Conservation (phyloP, 1,284 basidiomycete genomes). For the Tilletia setariae region DNA sequence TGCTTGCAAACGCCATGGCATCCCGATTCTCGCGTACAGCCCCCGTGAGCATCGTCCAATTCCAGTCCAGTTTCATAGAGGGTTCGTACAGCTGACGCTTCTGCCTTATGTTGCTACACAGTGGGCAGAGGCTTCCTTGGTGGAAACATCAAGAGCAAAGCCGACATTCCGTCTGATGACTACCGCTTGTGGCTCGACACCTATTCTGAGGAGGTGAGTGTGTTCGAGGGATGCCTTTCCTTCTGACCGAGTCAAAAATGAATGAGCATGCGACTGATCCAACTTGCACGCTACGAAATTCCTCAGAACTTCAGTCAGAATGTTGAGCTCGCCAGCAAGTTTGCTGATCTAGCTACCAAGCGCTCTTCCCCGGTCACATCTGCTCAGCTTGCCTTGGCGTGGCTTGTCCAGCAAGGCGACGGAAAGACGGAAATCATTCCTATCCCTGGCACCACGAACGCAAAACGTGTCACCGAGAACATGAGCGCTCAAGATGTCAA, state of each 20-base stretch:
- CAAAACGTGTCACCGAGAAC: slow-evolving; percentile 48
- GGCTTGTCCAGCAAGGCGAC: slow-evolving; percentile 61
- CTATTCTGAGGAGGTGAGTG: slow-evolving; percentile 8
- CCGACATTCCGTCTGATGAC: slow-evolving; percentile 62
- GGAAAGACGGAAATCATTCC: slow-evolving; percentile 58
- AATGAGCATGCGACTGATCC: not conserved
- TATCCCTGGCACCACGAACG: slow-evolving; percentile 60
- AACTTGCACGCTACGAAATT: too few species aligned
- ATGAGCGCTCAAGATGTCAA: not conserved
- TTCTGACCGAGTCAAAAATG: not conserved
- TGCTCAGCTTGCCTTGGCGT: slow-evolving; percentile 64
- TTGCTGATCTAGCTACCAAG: slow-evolving; percentile 49
- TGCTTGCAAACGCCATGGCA: slow-evolving; percentile 58
- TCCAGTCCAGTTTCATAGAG: too few species aligned
- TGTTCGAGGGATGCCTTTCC: not conserved
- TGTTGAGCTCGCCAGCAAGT: slow-evolving; percentile 59
- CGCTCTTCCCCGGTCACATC: slow-evolving; percentile 56
- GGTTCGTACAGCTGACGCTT: not conserved
- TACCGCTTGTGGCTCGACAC: slow-evolving; percentile 49
- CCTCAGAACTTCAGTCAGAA: slow-evolving; percentile 63
- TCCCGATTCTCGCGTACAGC: slow-evolving; percentile 65
- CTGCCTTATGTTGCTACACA: not conserved
- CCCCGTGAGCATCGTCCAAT: slow-evolving; percentile 16
- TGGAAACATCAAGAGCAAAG: slow-evolving; percentile 60
- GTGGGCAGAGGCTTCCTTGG: slow-evolving; percentile 61